Percentiles rank a stretch among this genome's conserved stretches.
Conservation (phyloP, 805 yeast species). For the Hanseniaspora taiwanica region DNA sequence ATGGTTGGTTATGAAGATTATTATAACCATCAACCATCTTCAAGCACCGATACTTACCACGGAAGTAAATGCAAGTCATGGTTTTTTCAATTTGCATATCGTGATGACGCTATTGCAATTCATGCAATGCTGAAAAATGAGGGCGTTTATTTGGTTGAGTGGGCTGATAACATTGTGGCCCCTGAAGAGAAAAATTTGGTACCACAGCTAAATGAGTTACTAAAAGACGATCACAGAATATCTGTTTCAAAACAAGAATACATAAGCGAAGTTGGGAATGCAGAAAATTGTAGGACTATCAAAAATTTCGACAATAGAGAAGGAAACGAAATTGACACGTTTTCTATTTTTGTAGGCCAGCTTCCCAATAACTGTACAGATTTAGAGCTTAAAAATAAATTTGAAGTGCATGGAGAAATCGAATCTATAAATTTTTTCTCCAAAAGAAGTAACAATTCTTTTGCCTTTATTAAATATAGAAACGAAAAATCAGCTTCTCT, state of each 20-base stretch:
- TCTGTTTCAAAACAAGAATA: conserved; percentile 2
- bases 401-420: conserved; percentile 55
- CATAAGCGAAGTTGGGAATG: not conserved
- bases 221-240: conserved; percentile 9
- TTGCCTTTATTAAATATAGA: conserved; percentile 61
- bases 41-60: conserved; percentile 12
- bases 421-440: conserved; percentile 40
- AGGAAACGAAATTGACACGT: conserved; percentile 42
- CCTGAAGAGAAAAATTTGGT: conserved; percentile 24
- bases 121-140: conserved; percentile 53
- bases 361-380: conserved; percentile 41
- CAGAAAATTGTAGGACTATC: not conserved
- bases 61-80: conserved; percentile 32
- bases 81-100: conserved; percentile 66
- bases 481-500: conserved; percentile 67
- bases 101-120: conserved; percentile 83
- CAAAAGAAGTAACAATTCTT: conserved; percentile 33
- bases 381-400: conserved; percentile 43
- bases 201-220: not conserved
- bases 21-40: conserved; percentile 10
- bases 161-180: conserved; percentile 76
- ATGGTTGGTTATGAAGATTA: conserved; percentile 31
- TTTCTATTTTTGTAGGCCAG: conserved; percentile 71
- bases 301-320: not conserved
- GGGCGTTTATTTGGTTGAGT: conserved; percentile 48